Percentiles rank a stretch among this genome's conserved stretches.
Evolutionary conservation across 1,284 basidiomycete species (phyloP).

Genomic region (Vanrija sp.): DNA sequence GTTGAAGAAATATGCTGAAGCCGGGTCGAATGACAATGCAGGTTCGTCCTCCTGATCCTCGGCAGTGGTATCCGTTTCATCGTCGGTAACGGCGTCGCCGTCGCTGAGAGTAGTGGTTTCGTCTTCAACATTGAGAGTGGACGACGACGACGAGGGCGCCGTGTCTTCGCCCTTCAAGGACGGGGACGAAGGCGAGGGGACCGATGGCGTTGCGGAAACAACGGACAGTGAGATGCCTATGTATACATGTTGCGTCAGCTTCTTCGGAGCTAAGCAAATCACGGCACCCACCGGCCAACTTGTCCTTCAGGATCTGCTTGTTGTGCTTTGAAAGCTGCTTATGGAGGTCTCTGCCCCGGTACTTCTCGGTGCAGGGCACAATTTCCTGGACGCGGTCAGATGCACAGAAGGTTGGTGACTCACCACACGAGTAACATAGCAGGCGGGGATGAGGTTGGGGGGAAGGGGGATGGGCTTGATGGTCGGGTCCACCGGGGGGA

Average conservation of each 20-base stretch:
- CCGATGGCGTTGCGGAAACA: no score
- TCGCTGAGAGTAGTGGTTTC: not conserved
- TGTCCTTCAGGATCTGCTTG: not conserved
- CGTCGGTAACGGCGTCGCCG: not conserved
- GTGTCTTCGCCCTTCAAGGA: no score
- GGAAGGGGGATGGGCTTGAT: conserved; percentile 20
- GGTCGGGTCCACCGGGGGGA: conserved; percentile 2
- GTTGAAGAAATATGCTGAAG: no score
- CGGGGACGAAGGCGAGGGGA: no score
- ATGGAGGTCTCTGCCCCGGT: not conserved
- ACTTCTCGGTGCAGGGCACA: not conserved
- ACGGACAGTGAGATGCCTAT: no score
- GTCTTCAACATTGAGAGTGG: no score
- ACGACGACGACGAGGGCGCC: no score
- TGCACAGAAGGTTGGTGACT: not conserved
- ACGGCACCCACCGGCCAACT: not conserved
- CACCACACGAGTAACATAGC: conserved; percentile 12
- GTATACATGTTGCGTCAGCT: no score
- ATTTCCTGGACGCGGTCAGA: no score
- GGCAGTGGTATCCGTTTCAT: no score
- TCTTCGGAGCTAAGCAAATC: not conserved
- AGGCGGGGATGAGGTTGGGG: conserved; percentile 1
- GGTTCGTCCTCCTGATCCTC: not conserved
- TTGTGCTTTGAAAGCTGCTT: not conserved
- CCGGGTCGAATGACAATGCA: not conserved